phyloP scores from a whole-genome alignment of 2,329 filamentous ascomycete species.

The Colletotrichum gigasporum region DNA sequence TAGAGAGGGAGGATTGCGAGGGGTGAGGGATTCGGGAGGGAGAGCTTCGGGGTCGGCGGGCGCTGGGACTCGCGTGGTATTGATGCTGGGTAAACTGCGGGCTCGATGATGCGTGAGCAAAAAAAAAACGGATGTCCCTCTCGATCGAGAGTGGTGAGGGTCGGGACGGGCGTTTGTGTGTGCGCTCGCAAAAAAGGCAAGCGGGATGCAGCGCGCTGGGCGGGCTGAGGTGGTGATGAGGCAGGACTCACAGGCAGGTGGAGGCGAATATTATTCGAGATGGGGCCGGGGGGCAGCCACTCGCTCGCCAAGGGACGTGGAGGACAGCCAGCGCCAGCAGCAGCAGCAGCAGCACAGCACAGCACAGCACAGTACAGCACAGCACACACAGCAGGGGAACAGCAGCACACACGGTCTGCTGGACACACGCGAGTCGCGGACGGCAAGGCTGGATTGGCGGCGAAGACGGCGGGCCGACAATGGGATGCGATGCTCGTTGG shows the following conservation, averaged over 20 bases:
- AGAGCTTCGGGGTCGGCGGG: constrained; percentile 12
- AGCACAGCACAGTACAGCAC: not conserved
- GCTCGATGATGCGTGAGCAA: constrained; percentile 10
- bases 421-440: not conserved
- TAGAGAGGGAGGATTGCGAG: constrained; percentile 40
- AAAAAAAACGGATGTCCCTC: constrained; percentile 7
- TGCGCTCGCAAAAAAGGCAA: constrained; percentile 30
- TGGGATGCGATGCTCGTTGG: not conserved
- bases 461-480: not conserved
- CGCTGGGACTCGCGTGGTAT: constrained; percentile 16
- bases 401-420: not conserved
- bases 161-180: constrained; percentile 21
- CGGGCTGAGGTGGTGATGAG: constrained; percentile 26
- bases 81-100: constrained; percentile 1
- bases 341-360: not conserved
- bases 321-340: not conserved
- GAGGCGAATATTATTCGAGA: constrained; percentile 31
- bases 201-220: constrained; percentile 29
- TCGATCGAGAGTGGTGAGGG: constrained; percentile 1
- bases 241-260: constrained; percentile 32
- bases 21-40: constrained; percentile 18
- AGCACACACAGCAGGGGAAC: too few relatives aligned
- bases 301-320: constrained; percentile 13
- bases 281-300: constrained; percentile 26
- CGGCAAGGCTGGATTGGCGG: not conserved